Evolutionary conservation across 495 filamentous ascomycete genomes (phyloP).

Genomic region (Tuber magnatum): DNA sequence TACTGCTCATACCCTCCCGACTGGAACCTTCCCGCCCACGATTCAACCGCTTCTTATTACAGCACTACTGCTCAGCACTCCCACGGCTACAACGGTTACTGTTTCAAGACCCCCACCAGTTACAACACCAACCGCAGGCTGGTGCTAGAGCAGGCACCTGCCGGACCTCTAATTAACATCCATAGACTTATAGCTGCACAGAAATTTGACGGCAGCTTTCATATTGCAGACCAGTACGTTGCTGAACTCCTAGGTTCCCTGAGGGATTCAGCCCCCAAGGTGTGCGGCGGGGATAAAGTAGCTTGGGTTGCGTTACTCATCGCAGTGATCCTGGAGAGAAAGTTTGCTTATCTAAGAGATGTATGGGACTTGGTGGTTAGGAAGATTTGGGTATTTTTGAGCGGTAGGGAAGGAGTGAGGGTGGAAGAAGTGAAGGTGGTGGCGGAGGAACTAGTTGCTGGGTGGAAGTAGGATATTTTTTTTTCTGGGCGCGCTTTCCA

Average conservation of each 20-base stretch:
- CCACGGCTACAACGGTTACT: no score
- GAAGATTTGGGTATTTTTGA: conserved; percentile 48
- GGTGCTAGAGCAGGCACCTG: not conserved
- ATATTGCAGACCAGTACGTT: conserved; percentile 11
- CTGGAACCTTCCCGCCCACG: no score
- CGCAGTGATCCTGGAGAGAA: conserved; percentile 47
- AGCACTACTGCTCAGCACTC: no score
- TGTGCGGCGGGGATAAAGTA: conserved; percentile 15
- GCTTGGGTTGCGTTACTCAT: conserved; percentile 48
- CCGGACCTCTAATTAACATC: conserved; percentile 16
- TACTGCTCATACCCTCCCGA: no score
- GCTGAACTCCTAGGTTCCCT: conserved; percentile 35
- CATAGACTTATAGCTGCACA: conserved; percentile 46
- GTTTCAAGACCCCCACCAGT: no score
- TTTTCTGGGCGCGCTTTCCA: not conserved
- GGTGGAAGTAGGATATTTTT: not conserved
- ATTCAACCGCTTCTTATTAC: no score
- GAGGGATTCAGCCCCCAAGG: conserved; percentile 14
- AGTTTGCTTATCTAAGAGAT: conserved; percentile 42
- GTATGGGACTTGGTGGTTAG: conserved; percentile 53
- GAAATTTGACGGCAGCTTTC: conserved; percentile 48
- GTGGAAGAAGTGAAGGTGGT: not conserved
- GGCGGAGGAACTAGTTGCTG: conserved; percentile 3
- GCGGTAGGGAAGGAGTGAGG: conserved; percentile 1
- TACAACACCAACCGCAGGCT: no score